These are phyloP conservation scores for Mycena latifolia DNA, from an alignment of 768 basidiomycete genomes.

Conservation along the genomic window DNA sequence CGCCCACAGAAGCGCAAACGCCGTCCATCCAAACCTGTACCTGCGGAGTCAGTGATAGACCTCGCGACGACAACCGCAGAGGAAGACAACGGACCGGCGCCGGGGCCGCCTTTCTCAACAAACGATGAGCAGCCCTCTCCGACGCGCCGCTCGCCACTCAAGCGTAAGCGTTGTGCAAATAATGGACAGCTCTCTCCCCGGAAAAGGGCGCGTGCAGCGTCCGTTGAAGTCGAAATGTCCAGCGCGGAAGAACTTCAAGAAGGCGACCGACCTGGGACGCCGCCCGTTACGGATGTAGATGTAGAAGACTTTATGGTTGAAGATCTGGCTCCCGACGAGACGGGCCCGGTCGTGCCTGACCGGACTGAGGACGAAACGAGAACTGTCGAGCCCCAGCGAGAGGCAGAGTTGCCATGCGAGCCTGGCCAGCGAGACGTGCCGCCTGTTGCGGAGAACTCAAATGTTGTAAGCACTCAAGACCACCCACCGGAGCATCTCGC, in stretches of 20 bases:
- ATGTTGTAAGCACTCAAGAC: no score
- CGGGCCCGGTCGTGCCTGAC: background rate
- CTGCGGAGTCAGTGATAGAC: background rate
- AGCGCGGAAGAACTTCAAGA: conserved; percentile 9
- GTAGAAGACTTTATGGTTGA: background rate
- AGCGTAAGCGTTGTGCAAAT: background rate
- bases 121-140: background rate
- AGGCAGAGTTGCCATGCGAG: background rate
- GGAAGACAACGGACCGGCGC: background rate
- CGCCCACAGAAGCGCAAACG: conserved; percentile 16
- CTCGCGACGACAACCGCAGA: background rate
- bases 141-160: background rate
- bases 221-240: background rate
- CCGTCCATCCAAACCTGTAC: background rate
- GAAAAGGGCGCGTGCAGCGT: conserved; percentile 1
- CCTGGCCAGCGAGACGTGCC: no score
- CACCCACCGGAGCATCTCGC: background rate
- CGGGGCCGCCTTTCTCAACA: background rate
- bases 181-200: background rate
- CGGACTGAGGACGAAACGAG: background rate
- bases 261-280: background rate
- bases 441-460: no score
- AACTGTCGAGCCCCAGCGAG: background rate
- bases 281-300: conserved; percentile 2
- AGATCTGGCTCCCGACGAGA: conserved; percentile 3